Conservation (phyloP, 2,329 filamentous ascomycete genomes). For the Cladosporium colombiae region DNA sequence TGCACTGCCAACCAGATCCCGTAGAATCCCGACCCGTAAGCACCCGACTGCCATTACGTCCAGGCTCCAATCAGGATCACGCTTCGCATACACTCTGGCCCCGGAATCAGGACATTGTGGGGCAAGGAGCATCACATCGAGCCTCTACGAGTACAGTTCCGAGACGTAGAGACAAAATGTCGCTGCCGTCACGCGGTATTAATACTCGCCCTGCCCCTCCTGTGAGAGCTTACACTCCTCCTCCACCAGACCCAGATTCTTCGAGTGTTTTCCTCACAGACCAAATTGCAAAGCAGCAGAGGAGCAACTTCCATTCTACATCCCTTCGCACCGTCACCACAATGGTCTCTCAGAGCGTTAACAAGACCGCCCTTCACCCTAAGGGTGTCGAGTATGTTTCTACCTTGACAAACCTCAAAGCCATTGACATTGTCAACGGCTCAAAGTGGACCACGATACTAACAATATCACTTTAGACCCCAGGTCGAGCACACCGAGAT, state of each 20-base stretch:
- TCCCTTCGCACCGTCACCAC: conserved; percentile 50
- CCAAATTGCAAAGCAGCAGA: conserved; percentile 58
- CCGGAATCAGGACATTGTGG: conserved; percentile 18
- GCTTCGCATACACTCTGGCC: conserved; percentile 15
- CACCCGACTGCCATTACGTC: conserved; percentile 16
- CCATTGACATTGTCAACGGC: not conserved
- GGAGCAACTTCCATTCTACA: conserved; percentile 60
- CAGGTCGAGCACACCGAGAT: conserved; percentile 90
- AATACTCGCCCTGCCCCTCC: conserved; percentile 27
- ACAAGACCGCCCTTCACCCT: conserved; percentile 91
- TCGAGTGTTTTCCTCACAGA: conserved; percentile 59
- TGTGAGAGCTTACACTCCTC: conserved; percentile 29
- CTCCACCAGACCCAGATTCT: conserved; percentile 44
- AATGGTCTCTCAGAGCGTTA: conserved; percentile 61
- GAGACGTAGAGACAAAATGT: conserved; percentile 20
- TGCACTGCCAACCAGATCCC: not conserved
- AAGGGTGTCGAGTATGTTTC: conserved; percentile 79
- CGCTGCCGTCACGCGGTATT: conserved; percentile 13
- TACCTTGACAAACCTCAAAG: not conserved
- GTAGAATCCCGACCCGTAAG: not conserved
- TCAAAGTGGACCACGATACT: conserved; percentile 13
- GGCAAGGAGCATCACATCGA: conserved; percentile 20
- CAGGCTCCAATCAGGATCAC: conserved; percentile 11
- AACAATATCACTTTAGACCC: conserved; percentile 58
- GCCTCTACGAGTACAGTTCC: conserved; percentile 15